Evolutionary conservation across 2,329 filamentous ascomycete genomes (phyloP).

Genomic region (Aureobasidium sp.): DNA sequence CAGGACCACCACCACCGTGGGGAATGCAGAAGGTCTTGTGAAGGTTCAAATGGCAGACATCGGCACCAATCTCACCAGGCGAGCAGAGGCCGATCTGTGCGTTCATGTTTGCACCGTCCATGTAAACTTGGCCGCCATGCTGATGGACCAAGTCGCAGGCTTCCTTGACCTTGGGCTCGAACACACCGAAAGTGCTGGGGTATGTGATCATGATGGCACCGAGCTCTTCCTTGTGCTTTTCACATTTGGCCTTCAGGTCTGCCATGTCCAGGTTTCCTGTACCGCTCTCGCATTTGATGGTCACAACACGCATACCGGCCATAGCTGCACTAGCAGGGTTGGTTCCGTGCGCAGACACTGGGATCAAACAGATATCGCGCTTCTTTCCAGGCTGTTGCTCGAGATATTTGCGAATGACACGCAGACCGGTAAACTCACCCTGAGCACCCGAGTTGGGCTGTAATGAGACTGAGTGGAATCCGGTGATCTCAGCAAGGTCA

Average conservation of each 20-base stretch:
- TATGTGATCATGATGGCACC: constrained; percentile 97
- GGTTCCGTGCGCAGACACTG: constrained; percentile 89
- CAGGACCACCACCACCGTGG: constrained; percentile 87
- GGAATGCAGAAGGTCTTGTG: constrained; percentile 99
- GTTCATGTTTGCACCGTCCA: constrained; percentile 99
- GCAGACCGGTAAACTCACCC: constrained; percentile 85
- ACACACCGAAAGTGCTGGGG: constrained; percentile 89
- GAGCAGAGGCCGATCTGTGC: constrained; percentile 94
- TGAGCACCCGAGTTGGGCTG: constrained; percentile 96
- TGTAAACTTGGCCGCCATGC: constrained; percentile 89
- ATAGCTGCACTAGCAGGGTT: constrained; percentile 93
- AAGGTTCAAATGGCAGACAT: constrained; percentile 93
- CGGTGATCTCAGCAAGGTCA: constrained; percentile 74
- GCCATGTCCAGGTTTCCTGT: constrained; percentile 84
- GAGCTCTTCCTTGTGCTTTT: constrained; percentile 76
- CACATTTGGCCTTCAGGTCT: constrained; percentile 79
- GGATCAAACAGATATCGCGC: constrained; percentile 88
- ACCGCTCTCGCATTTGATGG: constrained; percentile 78
- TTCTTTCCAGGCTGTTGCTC: constrained; percentile 58
- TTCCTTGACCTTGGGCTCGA: constrained; percentile 80
- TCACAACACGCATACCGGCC: constrained; percentile 89
- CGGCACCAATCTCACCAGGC: constrained; percentile 87
- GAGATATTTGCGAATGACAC: constrained; percentile 78
- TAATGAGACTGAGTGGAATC: constrained; percentile 79
- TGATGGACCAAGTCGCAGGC: constrained; percentile 79